Percentiles rank a stretch among this genome's conserved stretches.
phyloP scores from a whole-genome alignment of 2,329 filamentous ascomycete species.

The Penicillium sp. region DNA sequence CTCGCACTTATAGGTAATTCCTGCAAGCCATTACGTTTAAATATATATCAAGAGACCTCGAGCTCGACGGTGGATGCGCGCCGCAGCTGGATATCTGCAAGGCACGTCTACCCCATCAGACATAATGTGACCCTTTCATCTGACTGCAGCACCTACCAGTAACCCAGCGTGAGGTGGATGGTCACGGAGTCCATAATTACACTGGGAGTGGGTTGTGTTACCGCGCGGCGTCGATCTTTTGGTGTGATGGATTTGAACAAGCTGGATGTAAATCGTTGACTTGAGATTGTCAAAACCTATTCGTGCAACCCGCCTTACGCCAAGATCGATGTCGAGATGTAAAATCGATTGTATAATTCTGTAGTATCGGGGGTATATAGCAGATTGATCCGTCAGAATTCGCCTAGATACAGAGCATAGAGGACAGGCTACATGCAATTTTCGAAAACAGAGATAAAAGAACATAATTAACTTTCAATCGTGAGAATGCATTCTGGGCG shows the following conservation, averaged over 20 bases:
- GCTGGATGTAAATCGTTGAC: background rate
- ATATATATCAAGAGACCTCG: too few species aligned
- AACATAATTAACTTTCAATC: constrained; percentile 1
- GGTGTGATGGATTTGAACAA: background rate
- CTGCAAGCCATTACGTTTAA: too few species aligned
- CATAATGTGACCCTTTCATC: background rate
- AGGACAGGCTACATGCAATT: background rate
- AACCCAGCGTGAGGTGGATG: too few species aligned
- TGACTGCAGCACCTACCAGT: too few species aligned
- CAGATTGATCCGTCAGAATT: too few species aligned
- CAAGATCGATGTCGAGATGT: too few species aligned
- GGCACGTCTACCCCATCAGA: background rate
- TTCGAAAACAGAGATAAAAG: background rate
- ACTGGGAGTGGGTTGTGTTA: background rate
- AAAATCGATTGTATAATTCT: too few species aligned
- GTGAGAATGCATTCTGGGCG: constrained; percentile 21
- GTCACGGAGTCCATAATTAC: background rate
- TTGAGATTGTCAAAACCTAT: background rate
- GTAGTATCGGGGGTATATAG: too few species aligned
- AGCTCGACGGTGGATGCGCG: background rate
- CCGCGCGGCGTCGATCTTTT: background rate
- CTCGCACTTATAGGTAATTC: too few species aligned
- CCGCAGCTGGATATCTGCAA: background rate
- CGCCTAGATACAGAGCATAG: background rate
- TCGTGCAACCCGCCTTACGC: background rate